phyloP scores from a whole-genome alignment of 139 green algal species.

The Tetradesmus obliquus region DNA sequence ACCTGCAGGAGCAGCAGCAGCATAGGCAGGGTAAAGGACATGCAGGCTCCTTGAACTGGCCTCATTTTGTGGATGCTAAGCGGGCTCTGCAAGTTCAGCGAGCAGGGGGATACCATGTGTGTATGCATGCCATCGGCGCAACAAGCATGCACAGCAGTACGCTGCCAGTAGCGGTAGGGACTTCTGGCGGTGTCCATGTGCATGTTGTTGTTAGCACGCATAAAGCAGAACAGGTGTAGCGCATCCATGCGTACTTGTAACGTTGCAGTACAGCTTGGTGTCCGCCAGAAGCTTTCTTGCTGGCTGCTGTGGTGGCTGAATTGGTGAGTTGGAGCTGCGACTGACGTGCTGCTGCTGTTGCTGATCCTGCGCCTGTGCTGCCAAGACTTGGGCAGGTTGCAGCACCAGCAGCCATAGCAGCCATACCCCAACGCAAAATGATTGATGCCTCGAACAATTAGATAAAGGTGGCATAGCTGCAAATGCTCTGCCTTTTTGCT shows the following conservation, averaged over 20 bases:
- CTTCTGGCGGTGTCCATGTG: too few species aligned
- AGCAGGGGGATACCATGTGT: too few species aligned
- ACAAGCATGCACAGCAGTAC: too few species aligned
- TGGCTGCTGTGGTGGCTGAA: background rate
- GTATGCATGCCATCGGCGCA: too few species aligned
- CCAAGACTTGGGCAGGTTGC: background rate
- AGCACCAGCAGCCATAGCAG: conserved; percentile 20
- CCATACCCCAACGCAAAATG: background rate
- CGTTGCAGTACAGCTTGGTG: conserved; percentile 25
- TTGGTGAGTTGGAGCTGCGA: background rate
- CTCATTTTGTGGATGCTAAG: background rate
- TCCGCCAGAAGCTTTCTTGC: background rate
- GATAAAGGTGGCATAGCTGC: background rate
- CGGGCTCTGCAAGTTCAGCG: too few species aligned
- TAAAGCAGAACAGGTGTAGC: too few species aligned
- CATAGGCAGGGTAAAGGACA: background rate
- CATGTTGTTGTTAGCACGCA: background rate
- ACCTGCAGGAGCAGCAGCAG: conserved; percentile 14
- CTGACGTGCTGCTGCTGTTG: background rate
- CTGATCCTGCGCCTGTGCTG: background rate
- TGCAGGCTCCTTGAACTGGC: background rate
- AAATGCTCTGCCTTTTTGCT: background rate
- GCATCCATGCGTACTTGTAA: background rate
- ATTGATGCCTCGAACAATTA: background rate
- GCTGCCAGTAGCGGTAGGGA: too few species aligned